Percentiles rank a stretch among this genome's conserved stretches.
Evolutionary conservation across 75 land plant genomes (phyloP).

Genomic region (Picea sitchensis): DNA sequence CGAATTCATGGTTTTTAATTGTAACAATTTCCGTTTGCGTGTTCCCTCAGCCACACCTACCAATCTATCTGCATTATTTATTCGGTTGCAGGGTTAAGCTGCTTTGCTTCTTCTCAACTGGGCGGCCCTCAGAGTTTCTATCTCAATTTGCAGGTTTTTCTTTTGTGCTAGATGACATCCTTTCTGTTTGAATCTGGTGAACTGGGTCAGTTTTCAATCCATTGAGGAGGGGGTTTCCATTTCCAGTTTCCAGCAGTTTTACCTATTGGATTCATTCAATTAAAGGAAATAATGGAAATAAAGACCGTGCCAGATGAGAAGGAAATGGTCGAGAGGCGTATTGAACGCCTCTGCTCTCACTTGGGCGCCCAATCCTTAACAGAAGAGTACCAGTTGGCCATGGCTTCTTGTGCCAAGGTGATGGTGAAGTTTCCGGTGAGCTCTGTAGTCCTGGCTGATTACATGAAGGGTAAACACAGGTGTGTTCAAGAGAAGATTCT

Average conservation of each 20-base stretch:
- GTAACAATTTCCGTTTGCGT: no score
- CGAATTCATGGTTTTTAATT: no score
- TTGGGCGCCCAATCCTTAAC: constrained; percentile 20
- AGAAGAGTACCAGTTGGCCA: constrained; percentile 21
- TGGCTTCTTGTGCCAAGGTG: constrained; percentile 31
- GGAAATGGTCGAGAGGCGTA: constrained; percentile 30
- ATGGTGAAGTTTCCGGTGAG: constrained; percentile 36
- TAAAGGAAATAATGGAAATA: constrained; percentile 12
- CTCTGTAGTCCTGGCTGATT: constrained; percentile 26
- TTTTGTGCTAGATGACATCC: no score
- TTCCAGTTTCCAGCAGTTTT: no score
- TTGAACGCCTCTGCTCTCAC: constrained; percentile 35
- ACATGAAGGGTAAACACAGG: constrained; percentile 63
- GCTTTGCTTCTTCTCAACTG: no score
- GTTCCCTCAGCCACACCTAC: no score
- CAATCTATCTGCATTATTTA: no score
- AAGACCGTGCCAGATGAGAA: constrained; percentile 7
- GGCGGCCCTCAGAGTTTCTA: no score
- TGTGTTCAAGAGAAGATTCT: constrained; percentile 51
- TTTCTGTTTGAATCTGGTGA: neutral
- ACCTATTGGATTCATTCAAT: no score
- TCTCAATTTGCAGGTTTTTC: no score
- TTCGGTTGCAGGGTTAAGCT: no score
- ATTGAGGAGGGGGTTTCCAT: neutral
- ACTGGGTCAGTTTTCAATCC: neutral